Base-by-base conservation (phyloP, 176 grass and related monocot genomes). In the Rhynchospora breviuscula region DNA sequence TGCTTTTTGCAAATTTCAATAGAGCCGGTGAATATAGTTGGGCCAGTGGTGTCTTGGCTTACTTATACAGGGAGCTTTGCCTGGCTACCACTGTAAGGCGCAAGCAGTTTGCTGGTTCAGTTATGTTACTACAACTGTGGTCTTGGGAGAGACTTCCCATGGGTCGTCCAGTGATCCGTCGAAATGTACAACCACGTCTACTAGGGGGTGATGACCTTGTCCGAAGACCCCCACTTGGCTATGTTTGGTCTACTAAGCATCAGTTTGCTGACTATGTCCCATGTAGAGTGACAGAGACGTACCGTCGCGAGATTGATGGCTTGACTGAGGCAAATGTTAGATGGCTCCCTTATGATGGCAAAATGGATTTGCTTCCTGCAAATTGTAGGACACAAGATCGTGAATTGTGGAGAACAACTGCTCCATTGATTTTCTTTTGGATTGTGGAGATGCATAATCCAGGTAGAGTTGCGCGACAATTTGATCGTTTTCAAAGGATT, bases 51-150 rank as follows among this genome's bases (percentile, higher is more conserved):
- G 57, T 63, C 12, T 81, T 81, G 22, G 79, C 59, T 0, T 81
- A 81, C 57, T 35, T 81, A 63, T 63, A 81, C 61, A 59, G 54
- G 19, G 79, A 81, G 33, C 79, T 81, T 81, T 81, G 79, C 57
- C 22, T 59, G 61, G 57, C 79, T 81, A 63, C 35, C 40, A 60
- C 4, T 21, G 13, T n/a, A 17, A 22, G 15, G 3, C 33, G 58
- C 5, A 63, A 47, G 10, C 79, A 81, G 22, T 63, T 81, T 43
- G 79, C 58, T 7, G 79, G 79, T 14, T 63, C 79, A 46, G 45
- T 81, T 81, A 63, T 49, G 45, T 46, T 81, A 33, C 79, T 81
- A 23, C 79, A 81, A 23, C 53, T 81, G 22, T 81, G 79, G 79
- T 60, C 59, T 65, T 81, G 79, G 79, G 79, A 81, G 29, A 60